phyloP scores from a whole-genome alignment of 441 rosid genomes.

The Syzygium malaccense region DNA sequence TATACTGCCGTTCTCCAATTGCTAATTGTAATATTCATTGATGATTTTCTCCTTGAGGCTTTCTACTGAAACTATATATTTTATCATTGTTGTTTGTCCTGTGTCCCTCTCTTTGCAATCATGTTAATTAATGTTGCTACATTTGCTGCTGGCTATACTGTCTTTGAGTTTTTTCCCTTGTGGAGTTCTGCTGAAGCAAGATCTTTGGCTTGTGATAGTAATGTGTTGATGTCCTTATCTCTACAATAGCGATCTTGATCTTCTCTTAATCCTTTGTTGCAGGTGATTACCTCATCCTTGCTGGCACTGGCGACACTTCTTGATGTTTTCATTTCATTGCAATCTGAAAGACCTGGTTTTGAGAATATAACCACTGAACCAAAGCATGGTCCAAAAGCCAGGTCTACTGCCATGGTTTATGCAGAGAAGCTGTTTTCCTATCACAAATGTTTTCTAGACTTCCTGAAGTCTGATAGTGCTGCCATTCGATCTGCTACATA shows the following conservation, averaged over 20 bases:
- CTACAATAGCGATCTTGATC: not conserved
- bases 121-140: not conserved
- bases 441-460: constrained; percentile 69
- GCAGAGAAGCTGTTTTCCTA: constrained; percentile 69
- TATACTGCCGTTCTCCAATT: not conserved
- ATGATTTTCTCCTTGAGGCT: not conserved
- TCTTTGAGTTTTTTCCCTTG: not conserved
- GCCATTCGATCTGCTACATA: constrained; percentile 78
- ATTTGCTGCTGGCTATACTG: not conserved
- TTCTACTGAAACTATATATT: not conserved
- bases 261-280: constrained; percentile 17
- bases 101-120: not conserved
- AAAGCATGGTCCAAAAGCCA: constrained; percentile 75
- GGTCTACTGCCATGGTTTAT: constrained; percentile 52
- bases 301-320: constrained; percentile 86
- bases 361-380: constrained; percentile 48
- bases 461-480: constrained; percentile 66
- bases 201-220: not conserved
- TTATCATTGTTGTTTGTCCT: not conserved
- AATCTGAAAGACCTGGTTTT: constrained; percentile 53
- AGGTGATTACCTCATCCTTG: constrained; percentile 84
- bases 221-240: not conserved
- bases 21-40: not conserved
- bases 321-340: constrained; percentile 54
- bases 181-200: not conserved